Base-by-base conservation (phyloP, 2,329 filamentous ascomycete genomes). In the Cercospora sp. region DNA sequence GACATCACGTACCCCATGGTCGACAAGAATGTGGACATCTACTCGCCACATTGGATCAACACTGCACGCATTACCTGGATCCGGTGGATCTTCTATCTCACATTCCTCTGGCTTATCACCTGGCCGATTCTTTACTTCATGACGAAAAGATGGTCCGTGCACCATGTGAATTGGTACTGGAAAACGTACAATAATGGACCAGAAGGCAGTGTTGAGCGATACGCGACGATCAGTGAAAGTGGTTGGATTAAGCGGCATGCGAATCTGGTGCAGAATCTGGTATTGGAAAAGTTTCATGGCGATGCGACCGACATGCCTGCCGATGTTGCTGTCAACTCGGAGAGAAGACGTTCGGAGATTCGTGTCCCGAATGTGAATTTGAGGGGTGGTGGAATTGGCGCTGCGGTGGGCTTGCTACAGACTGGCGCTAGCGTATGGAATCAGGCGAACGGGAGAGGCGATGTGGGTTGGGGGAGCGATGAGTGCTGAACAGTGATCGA, bases 121-220 rank as follows among this genome's bases (percentile, higher is more conserved):
- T 93, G 91, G 91, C 91, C 91, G 0, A 85, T 86, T 66, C 82
- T 93, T 12, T 89, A 87, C 79, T 84, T 92, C 75, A 79, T 85
- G 18, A 93, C 91, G 1, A 88, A 86, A 75, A 83, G 86, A 60
- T 93, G 89, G 80, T 85, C 89, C 70, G 88, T 91, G 2, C 86
- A 5, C 83, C 88, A 57, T 91, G 89, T 86, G 0, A 83, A 89
- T 36, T 93, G 89, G 89, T 78, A 81, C 1, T 89, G 85, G 71
- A 86, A 53, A 53, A 23, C 28, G 18, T 53, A 53, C 48, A 16
- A 16, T 1, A 53, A 53, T 16, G 48, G 48, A 16, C 20, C 48
- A 1, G 48, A 26, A 23, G 57, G 65, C 20, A 64, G 28, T n/a
- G 63, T 64, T 16, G 84, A 80, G 71, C 76, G 79, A 26, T 91